A percentile compares a stretch with the other conserved stretches of the same genome.
phyloP scores from a whole-genome alignment of 306 rosid species.

The Casuarina cunninghamiana region DNA sequence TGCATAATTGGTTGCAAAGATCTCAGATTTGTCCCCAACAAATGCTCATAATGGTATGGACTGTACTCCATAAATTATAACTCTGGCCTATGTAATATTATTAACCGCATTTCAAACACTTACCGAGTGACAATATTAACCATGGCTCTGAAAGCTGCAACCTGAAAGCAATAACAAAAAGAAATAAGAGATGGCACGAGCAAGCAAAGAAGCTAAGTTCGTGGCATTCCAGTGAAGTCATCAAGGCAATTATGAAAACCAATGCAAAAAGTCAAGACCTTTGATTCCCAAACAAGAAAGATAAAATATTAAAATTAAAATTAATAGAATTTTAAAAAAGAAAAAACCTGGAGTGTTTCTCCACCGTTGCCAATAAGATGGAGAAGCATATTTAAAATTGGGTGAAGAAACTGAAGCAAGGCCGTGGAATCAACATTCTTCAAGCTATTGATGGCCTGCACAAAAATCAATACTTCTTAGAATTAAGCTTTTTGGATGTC shows the following conservation, averaged over 20 bases:
- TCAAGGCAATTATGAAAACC: not conserved
- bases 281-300: slow-evolving; percentile 9
- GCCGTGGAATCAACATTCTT: slow-evolving; percentile 99
- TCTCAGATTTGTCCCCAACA: not conserved
- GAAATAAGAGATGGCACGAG: slow-evolving; percentile 31
- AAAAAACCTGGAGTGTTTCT: slow-evolving; percentile 95
- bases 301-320: not conserved
- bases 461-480: slow-evolving; percentile 22
- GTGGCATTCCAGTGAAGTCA: slow-evolving; percentile 9
- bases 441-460: slow-evolving; percentile 98
- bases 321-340: slow-evolving; percentile 11
- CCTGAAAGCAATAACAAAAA: slow-evolving; percentile 53
- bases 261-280: slow-evolving; percentile 2
- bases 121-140: slow-evolving; percentile 97
- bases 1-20: not conserved
- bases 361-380: slow-evolving; percentile 99
- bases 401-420: slow-evolving; percentile 98
- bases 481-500: slow-evolving; percentile 21
- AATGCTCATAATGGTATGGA: not conserved
- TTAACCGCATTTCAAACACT: slow-evolving; percentile 30
- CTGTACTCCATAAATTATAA: slow-evolving; percentile 17
- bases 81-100: slow-evolving; percentile 17
- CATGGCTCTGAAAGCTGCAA: slow-evolving; percentile 99
- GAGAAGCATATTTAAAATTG: slow-evolving; percentile 94
- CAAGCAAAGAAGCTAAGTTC: not conserved